phyloP scores from a whole-genome alignment of 148 eudicot genomes.

The Tetragonia tetragonoides region DNA sequence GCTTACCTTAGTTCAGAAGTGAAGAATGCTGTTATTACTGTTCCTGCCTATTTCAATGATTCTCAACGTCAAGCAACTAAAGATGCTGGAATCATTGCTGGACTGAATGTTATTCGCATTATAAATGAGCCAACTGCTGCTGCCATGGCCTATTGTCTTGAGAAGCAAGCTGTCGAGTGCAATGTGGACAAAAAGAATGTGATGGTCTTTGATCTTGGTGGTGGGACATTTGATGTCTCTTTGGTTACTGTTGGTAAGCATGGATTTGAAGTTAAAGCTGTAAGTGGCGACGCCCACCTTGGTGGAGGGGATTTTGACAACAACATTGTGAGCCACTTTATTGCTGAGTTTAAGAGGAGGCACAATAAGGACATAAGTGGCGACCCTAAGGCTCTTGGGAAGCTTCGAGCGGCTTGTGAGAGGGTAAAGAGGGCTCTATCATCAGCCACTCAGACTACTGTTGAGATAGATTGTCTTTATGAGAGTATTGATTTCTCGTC shows the following conservation, averaged over 20 bases:
- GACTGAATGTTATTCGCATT: neutral
- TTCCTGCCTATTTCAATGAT: too few relatives aligned
- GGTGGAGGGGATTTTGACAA: slow-evolving; percentile 2
- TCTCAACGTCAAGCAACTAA: too few relatives aligned
- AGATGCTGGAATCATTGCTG: too few relatives aligned
- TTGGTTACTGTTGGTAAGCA: neutral
- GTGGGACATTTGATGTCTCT: slow-evolving; percentile 1
- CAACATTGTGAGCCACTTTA: neutral
- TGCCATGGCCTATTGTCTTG: neutral
- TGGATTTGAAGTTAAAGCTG: neutral
- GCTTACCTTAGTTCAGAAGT: too few relatives aligned
- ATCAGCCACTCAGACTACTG: neutral
- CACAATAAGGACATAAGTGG: neutral
- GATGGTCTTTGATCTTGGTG: neutral
- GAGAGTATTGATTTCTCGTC: neutral
- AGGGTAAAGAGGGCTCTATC: neutral
- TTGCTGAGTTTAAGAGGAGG: slow-evolving; percentile 4
- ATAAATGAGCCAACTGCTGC: neutral
- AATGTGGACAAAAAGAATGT: too few relatives aligned
- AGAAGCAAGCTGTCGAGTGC: too few relatives aligned
- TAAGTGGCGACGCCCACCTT: neutral
- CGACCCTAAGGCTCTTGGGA: slow-evolving; percentile 2
- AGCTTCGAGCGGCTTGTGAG: neutral
- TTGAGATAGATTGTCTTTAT: neutral
- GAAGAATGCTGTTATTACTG: too few relatives aligned